Base-by-base conservation (phyloP, 2,329 filamentous ascomycete genomes). In the Talaromyces amestolkiae region DNA sequence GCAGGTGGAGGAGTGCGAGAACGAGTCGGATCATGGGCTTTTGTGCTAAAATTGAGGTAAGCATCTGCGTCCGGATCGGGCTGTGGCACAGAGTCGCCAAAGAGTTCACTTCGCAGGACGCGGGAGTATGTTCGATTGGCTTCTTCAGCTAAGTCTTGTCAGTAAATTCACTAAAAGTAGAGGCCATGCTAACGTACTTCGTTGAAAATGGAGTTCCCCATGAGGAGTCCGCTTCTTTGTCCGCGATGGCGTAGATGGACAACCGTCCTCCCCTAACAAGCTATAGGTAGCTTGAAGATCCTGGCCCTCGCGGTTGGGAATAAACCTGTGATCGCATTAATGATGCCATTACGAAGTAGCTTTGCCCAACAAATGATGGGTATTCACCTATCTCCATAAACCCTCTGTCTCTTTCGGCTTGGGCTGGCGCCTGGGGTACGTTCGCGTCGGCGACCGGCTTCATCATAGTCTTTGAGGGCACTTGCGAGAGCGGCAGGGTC, bases 221-320 rank as follows among this genome's bases (percentile, higher is more conserved):
- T 96, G 91, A 10, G 92, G 91, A 24, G 90, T 89, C 51, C 93
- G 89, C 80, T 91, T 93, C 80, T 92, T 92, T 66, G 90, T 86
- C 75, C 89, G 91, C 3, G 93, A 94, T 0, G 94, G 92, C 1
- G 93, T 97, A 13, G 94, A 91, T 22, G 95, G 95, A 22, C 94
- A 97, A 45, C 91, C 93, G 76, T 97, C 93, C 68, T 97, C 94
- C 74, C 96, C 91, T 33, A 98, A 84, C 64, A 98, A 82, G 75
- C 89, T 97, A 79, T 95, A 98, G 77, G 93, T 96, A 62, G 94
- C 93, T 76, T 94, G 91, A 27, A 98, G 83, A 78, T 99, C 95
- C 77, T 97, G 93, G 6, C 94, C 95, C 69, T 93, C 90, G 49
- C 95, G 87, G 72, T 95, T 96, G 33, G 95, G 95, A 70, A 99